Conservation (phyloP, 164 flowering plant genomes). For the Umbellularia californica region DNA sequence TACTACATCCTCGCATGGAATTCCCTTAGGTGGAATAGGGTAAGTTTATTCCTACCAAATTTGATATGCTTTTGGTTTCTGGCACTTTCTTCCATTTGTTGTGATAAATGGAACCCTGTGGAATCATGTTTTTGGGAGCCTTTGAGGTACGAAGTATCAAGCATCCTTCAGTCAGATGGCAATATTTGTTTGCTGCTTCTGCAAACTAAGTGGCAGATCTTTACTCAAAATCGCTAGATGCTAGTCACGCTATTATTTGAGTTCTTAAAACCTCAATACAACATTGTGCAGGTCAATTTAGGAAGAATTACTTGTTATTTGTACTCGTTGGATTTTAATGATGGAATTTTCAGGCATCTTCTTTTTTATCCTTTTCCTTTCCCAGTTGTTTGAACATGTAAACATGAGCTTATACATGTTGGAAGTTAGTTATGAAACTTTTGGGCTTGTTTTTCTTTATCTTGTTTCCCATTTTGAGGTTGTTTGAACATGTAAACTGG, state of each 20-base stretch:
- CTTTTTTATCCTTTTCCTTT: not conserved
- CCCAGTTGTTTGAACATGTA: too few relatives aligned
- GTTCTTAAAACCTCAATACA: not conserved
- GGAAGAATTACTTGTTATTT: not conserved
- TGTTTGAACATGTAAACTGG: too few relatives aligned
- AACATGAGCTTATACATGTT: not conserved
- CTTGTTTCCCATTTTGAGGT: not conserved
- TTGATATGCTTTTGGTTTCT: not conserved
- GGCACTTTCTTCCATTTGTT: not conserved
- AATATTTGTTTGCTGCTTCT: not conserved
- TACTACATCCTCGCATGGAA: constrained; percentile 10
- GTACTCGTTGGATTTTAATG: not conserved
- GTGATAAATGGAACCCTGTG: not conserved
- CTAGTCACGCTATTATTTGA: not conserved
- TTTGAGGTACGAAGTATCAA: not conserved
- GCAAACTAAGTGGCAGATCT: not conserved
- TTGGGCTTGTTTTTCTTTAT: not conserved
- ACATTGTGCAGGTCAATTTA: not conserved
- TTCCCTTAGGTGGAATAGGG: constrained; percentile 22
- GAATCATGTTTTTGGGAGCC: not conserved
- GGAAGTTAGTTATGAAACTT: not conserved
- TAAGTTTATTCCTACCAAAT: not conserved
- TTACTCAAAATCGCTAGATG: not conserved
- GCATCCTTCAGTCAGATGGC: not conserved
- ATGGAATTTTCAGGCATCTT: not conserved